Conservation (phyloP, 257 asterid species). For the Solanum gracilifrons region DNA sequence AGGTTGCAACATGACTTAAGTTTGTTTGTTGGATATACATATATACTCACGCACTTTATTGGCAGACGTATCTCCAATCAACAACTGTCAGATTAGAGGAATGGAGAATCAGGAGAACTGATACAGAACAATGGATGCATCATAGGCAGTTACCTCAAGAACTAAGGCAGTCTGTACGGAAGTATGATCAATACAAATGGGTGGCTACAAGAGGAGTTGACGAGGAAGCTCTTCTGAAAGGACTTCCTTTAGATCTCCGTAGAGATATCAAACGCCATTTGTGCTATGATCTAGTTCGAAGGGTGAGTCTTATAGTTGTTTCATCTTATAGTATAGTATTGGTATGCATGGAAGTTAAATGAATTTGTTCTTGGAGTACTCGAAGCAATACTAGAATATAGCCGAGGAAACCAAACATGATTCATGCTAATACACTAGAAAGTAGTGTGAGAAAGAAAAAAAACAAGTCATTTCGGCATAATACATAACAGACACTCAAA, state of each 20-base stretch:
- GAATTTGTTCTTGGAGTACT: neutral
- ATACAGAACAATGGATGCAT: constrained; percentile 96
- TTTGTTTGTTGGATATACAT: neutral
- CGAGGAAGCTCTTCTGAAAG: constrained; percentile 66
- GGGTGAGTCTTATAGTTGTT: constrained; percentile 31
- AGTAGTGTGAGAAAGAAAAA: neutral
- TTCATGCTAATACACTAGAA: neutral
- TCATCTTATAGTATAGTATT: neutral
- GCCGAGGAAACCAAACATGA: neutral
- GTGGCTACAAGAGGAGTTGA: constrained; percentile 91
- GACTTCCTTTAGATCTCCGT: constrained; percentile 88
- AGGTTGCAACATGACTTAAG: neutral
- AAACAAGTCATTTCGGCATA: neutral
- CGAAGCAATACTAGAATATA: neutral
- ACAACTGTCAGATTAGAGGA: constrained; percentile 88
- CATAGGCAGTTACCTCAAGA: constrained; percentile 93
- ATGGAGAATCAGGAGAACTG: constrained; percentile 86
- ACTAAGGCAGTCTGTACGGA: constrained; percentile 69
- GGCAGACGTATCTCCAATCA: constrained; percentile 91
- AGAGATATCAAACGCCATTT: constrained; percentile 94
- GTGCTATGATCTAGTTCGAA: constrained; percentile 85
- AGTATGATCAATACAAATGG: constrained; percentile 94
- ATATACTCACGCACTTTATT: neutral
- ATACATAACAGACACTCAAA: neutral
- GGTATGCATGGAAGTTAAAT: neutral